phyloP scores from a whole-genome alignment of 1,284 basidiomycete species.

The Rhizoctonia solani region DNA sequence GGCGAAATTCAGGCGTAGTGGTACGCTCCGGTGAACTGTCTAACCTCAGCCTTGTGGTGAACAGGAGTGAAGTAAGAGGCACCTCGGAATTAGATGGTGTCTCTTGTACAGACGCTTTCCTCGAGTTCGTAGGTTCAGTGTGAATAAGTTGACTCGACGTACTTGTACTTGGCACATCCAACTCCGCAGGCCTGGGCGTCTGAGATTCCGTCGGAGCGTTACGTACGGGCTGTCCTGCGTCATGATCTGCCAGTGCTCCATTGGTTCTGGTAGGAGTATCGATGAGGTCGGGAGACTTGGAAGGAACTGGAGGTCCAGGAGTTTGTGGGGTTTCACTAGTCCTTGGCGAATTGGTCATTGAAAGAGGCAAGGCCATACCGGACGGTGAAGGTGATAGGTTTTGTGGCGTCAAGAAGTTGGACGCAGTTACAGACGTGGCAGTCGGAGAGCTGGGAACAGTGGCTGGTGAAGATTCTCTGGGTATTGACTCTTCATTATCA shows the following conservation, averaged over 20 bases:
- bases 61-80: conserved; percentile 11
- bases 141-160: no score
- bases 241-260: background rate
- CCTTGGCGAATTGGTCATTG: background rate
- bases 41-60: conserved; percentile 1
- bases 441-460: conserved; percentile 6
- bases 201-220: background rate
- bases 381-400: conserved; percentile 12
- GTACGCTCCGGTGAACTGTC: background rate
- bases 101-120: background rate
- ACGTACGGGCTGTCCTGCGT: background rate
- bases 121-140: background rate
- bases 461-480: background rate
- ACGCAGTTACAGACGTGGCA: conserved; percentile 22
- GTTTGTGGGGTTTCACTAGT: background rate
- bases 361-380: background rate
- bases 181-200: no score
- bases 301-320: background rate
- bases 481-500: background rate
- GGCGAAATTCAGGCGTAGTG: background rate
- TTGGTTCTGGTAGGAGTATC: background rate
- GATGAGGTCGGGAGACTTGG: background rate
- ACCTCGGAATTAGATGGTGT: background rate
- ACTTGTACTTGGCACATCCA: background rate
- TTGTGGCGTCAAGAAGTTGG: conserved; percentile 30